Conservation (phyloP, 163 green algal genomes). For the Chlorella variabilis region DNA sequence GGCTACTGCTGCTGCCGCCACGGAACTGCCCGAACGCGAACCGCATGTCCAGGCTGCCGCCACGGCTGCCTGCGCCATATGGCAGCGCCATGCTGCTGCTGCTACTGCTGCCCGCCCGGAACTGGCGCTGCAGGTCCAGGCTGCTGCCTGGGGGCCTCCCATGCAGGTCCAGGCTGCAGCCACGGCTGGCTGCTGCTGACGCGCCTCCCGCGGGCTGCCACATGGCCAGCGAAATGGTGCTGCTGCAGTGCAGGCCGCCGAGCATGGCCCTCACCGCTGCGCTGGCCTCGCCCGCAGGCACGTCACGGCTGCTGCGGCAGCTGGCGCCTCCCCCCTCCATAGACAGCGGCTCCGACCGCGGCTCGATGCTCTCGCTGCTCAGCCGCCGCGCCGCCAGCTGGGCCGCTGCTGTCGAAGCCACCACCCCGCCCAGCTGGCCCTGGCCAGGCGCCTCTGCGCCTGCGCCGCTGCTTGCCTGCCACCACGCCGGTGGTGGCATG, state of each 20-base stretch:
- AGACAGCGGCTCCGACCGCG: neutral
- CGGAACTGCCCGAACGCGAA: too few species aligned
- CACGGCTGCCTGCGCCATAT: too few species aligned
- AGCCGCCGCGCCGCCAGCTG: neutral
- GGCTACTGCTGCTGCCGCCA: too few species aligned
- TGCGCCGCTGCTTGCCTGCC: neutral
- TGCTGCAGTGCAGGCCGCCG: neutral
- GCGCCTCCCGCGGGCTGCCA: neutral
- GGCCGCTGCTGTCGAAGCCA: neutral
- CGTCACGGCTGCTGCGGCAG: neutral
- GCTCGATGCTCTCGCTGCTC: neutral
- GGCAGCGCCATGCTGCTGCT: too few species aligned
- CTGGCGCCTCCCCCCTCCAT: neutral
- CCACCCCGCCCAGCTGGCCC: too few species aligned
- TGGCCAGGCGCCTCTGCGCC: too few species aligned
- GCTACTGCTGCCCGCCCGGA: too few species aligned
- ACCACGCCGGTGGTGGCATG: constrained; percentile 11
- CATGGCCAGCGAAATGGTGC: neutral
- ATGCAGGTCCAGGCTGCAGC: neutral
- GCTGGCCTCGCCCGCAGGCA: neutral
- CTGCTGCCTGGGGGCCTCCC: neutral
- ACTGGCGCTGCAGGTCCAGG: neutral
- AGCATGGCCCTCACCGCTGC: neutral
- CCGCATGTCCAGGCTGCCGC: too few species aligned
- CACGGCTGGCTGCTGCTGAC: neutral